Percentiles rank a stretch among this genome's conserved stretches.
These are phyloP conservation scores for sunflower (Helianthus annuus) DNA, from an alignment of 129 eudicot species.

Conservation along the genomic window DNA sequence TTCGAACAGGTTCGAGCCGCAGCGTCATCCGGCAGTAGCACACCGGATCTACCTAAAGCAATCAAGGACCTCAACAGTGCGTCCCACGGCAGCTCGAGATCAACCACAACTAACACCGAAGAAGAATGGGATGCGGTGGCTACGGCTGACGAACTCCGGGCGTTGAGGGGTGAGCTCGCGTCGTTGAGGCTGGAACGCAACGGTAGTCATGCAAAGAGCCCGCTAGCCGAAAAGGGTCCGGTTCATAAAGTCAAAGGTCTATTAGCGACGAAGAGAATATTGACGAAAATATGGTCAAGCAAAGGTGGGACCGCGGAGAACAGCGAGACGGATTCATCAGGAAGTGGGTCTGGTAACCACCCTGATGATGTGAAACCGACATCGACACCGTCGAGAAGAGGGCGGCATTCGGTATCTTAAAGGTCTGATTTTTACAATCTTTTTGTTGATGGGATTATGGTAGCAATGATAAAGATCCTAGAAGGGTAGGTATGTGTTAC, in stretches of 20 bases:
- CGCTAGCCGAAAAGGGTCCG: constrained; percentile 2
- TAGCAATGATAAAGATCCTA: not conserved
- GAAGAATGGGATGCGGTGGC: constrained; percentile 9
- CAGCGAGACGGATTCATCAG: constrained; percentile 2
- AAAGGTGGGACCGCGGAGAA: constrained; percentile 11
- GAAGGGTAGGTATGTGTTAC: constrained; percentile 2
- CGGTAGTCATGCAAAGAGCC: constrained; percentile 9
- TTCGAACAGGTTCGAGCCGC: constrained; percentile 13
- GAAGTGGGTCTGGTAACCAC: constrained; percentile 7
- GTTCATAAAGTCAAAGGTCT: constrained; percentile 13
- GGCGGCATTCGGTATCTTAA: constrained; percentile 6
- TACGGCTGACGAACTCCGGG: constrained; percentile 8
- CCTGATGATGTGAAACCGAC: not conserved
- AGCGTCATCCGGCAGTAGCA: constrained; percentile 7
- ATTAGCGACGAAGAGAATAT: constrained; percentile 2
- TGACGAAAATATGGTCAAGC: constrained; percentile 11
- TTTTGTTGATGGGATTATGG: not conserved
- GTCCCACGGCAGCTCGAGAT: constrained; percentile 7
- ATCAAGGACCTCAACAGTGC: constrained; percentile 8
- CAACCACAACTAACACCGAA: constrained; percentile 11
- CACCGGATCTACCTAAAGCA: constrained; percentile 8
- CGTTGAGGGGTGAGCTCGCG: constrained; percentile 8
- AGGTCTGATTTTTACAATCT: constrained; percentile 13
- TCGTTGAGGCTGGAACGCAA: constrained; percentile 16
- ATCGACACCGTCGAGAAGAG: not conserved